These are phyloP conservation scores for Zygoascus bituminiphila DNA, from an alignment of 805 yeast species.

Conservation along the genomic window DNA sequence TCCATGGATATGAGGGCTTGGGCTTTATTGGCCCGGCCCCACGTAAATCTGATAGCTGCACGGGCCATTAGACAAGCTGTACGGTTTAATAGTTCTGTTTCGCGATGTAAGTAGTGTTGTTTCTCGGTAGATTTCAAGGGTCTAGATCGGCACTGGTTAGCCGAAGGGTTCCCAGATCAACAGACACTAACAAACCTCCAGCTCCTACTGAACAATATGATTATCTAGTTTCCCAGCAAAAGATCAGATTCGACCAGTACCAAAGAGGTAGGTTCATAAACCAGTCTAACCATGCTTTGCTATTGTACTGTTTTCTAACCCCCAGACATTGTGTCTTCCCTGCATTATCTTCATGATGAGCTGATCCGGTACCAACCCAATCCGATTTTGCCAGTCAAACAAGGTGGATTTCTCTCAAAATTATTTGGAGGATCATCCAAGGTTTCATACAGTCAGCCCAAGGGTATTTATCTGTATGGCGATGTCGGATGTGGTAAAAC, in stretches of 20 bases:
- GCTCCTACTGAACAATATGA: slow-evolving; percentile 30
- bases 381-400: slow-evolving; percentile 40
- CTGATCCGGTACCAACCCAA: slow-evolving; percentile 57
- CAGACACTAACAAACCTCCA: not conserved
- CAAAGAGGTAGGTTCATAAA: slow-evolving; percentile 48
- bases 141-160: not conserved
- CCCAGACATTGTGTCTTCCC: slow-evolving; percentile 45
- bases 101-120: not conserved
- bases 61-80: too few species aligned
- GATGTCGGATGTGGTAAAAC: slow-evolving; percentile 99
- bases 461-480: slow-evolving; percentile 88
- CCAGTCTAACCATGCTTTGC: too few species aligned
- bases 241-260: slow-evolving; percentile 57
- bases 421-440: slow-evolving; percentile 7
- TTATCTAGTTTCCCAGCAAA: slow-evolving; percentile 24
- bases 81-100: not conserved
- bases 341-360: slow-evolving; percentile 51
- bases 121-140: not conserved
- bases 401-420: slow-evolving; percentile 20
- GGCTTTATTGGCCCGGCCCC: too few species aligned
- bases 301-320: not conserved
- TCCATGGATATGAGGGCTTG: too few species aligned
- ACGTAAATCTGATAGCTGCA: too few species aligned
- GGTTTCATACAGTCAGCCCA: slow-evolving; percentile 37
- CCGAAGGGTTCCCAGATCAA: not conserved